Base-by-base conservation (phyloP, 1,284 basidiomycete genomes). In the Athelia psychrophila region DNA sequence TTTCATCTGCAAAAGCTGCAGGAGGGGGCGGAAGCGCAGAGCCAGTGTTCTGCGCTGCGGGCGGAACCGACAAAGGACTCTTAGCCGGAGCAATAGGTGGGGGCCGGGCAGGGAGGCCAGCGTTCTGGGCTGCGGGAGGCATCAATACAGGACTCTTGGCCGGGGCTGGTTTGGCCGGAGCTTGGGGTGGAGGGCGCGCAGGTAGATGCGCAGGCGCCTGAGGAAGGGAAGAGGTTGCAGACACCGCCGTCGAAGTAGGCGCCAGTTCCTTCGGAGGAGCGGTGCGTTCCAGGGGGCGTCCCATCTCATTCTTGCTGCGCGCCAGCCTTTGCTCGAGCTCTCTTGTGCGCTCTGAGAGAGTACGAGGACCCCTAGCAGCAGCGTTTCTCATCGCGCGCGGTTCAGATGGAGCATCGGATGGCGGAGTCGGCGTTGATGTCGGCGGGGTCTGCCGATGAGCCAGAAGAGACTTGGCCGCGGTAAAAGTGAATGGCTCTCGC, bases 301-400 rank as follows among this genome's bases (percentile, higher is more conserved):
- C 60, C 5, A 71, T 58, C 55, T 72, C 74, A 54, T 63, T 45
- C 54, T 69, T 72, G 25, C 65, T 68, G 52, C 58, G 57, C 1
- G 72, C 65, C 33, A 77, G 73, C 51, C 66, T 64, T 51, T 72
- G 71, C 57, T 76, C 73, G 20, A 77, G 58, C 27, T 76, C 75
- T 58, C 67, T 74, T 48, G 74, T 71, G 51, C 70, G 61, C 4
- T 70, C 72, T 19, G 72, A 50, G 8, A 75, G 60, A 19, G 69
- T 13, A 62, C 59, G 51, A 60, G 68, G 48, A 22, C 49, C 38
- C 65, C 70, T 8, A 73, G 72, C 12, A 0, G 74, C 67, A 1
- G 65, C 60, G 38, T 65, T 72, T 54, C 71, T 72, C 66, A 71
- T 70, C 3, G 71, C 69, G 36, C 66, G 66, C 12, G 71, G 69